Evolutionary conservation across 306 rosid species (phyloP).

Genomic region (Citrullus amarus): DNA sequence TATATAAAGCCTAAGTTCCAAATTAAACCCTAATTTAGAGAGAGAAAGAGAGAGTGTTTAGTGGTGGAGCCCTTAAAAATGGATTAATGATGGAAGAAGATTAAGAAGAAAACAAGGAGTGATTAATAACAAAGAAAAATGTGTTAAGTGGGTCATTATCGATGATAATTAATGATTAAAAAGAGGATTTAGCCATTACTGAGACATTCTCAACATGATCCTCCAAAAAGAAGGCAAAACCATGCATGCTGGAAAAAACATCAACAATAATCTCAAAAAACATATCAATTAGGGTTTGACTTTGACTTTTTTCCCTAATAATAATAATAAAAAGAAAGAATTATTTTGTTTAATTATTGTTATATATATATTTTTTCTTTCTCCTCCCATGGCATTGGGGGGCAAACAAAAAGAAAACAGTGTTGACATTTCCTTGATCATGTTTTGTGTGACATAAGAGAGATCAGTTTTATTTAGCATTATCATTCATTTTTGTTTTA

Average conservation of each 20-base stretch:
- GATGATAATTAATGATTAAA: constrained; percentile 6
- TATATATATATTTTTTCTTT: too few relatives aligned
- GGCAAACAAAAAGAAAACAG: neutral
- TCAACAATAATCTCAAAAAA: neutral
- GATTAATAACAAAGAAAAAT: neutral
- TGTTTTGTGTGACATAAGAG: constrained; percentile 1
- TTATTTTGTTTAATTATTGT: neutral
- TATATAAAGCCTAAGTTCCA: neutral
- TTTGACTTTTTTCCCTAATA: neutral
- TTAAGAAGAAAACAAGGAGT: neutral
- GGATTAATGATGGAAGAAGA: neutral
- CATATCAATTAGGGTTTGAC: constrained; percentile 6
- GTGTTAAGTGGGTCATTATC: neutral
- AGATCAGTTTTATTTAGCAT: neutral
- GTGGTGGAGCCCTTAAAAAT: neutral
- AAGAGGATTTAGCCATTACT: neutral
- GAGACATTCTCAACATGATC: neutral
- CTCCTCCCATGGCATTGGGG: neutral
- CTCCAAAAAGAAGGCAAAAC: neutral
- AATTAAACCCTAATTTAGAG: neutral
- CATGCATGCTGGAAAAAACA: constrained; percentile 4
- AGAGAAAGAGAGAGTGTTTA: neutral
- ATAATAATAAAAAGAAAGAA: too few relatives aligned
- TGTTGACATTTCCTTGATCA: neutral
- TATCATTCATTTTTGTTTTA: neutral